Conservation (phyloP, 208 protist genomes). For the Acanthamoeba royreba region DNA sequence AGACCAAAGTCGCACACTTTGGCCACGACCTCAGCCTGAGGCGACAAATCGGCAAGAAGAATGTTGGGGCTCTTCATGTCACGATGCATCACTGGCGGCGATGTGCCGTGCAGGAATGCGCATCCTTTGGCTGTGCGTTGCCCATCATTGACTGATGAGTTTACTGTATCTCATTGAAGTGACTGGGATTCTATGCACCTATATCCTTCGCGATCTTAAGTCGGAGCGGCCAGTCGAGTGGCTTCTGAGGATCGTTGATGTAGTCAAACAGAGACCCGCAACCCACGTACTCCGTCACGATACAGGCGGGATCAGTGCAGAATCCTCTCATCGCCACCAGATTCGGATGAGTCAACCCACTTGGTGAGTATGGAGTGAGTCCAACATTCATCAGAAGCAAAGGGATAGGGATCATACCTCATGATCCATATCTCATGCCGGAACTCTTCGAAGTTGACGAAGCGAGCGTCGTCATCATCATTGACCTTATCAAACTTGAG, state of each 20-base stretch:
- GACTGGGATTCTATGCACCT: neutral
- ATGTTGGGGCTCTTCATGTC: slow-evolving; percentile 46
- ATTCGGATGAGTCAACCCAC: slow-evolving; percentile 12
- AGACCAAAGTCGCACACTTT: slow-evolving; percentile 40
- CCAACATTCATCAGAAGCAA: too few species aligned
- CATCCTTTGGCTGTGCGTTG: slow-evolving; percentile 22
- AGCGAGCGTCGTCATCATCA: too few species aligned
- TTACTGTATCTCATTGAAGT: too few species aligned
- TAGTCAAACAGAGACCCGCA: neutral
- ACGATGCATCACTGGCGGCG: slow-evolving; percentile 25
- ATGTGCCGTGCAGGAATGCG: neutral
- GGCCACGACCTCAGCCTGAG: neutral
- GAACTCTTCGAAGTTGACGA: neutral
- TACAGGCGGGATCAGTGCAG: neutral
- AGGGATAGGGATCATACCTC: too few species aligned
- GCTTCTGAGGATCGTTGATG: neutral
- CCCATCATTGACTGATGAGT: too few species aligned
- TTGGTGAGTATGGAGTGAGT: too few species aligned
- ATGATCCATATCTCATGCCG: slow-evolving; percentile 47
- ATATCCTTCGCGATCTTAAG: slow-evolving; percentile 43
- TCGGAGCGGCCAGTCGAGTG: slow-evolving; percentile 8
- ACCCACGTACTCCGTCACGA: slow-evolving; percentile 6
- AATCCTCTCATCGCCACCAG: slow-evolving; percentile 10
- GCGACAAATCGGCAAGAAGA: slow-evolving; percentile 24
- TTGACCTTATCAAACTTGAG: too few species aligned